Evolutionary conservation across 768 basidiomycete genomes (phyloP).

Genomic region (Auricularia sp.): DNA sequence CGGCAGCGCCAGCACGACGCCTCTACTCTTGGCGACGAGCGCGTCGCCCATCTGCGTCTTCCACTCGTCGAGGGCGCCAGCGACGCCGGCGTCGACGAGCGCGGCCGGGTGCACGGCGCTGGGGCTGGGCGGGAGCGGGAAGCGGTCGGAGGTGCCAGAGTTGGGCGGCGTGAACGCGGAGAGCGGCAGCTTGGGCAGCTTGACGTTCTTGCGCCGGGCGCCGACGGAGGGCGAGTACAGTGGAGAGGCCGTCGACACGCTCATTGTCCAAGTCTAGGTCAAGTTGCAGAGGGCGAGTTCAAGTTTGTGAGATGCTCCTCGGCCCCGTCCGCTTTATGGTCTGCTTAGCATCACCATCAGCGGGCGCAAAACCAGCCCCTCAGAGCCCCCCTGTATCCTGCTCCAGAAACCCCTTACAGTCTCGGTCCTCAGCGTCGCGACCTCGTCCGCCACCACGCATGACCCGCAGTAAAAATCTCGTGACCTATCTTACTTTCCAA

Average conservation of each 20-base stretch:
- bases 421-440: too few species aligned
- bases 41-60: constrained; percentile 38
- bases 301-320: too few species aligned
- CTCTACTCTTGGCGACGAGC: constrained; percentile 36
- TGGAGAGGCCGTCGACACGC: neutral
- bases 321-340: too few species aligned
- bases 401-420: too few species aligned
- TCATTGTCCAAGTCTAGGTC: too few species aligned
- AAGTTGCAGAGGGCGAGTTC: too few species aligned
- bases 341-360: too few species aligned
- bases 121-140: constrained; percentile 61
- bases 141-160: constrained; percentile 53
- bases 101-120: constrained; percentile 50
- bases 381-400: too few species aligned
- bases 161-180: constrained; percentile 65
- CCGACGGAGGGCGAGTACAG: constrained; percentile 31
- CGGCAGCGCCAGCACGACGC: constrained; percentile 47
- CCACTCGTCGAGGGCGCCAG: constrained; percentile 39
- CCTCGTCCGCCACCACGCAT: too few species aligned
- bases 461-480: too few species aligned
- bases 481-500: too few species aligned
- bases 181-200: constrained; percentile 60
- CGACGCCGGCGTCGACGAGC: constrained; percentile 62
- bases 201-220: constrained; percentile 50
- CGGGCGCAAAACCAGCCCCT: too few species aligned